Evolutionary conservation across 306 rosid genomes (phyloP), one percentile per base, ranked within the genome.

Genomic region (Inga leiocalycina): DNA sequence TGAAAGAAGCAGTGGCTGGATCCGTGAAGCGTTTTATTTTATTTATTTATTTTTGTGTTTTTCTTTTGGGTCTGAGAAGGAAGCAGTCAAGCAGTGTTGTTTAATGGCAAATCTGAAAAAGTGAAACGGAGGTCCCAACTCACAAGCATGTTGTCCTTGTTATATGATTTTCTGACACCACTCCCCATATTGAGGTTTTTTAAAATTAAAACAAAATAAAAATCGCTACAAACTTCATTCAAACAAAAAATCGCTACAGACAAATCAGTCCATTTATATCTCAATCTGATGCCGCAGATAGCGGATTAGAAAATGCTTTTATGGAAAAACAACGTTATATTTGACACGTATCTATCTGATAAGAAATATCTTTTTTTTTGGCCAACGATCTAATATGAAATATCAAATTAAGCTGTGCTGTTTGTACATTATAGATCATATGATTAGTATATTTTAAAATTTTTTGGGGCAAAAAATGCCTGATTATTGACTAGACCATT

Each of bases 101-200:
- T 70, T 56, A 15, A n/a, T 83, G 75, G 82, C 20, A 39, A 59
- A 22, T 27, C 79, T 78, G 83, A 52, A 67, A 67, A 84, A 79
- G 83, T 30, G 77, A 54, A 74, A 79, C 27, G 54, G 32, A 30
- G 3, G 17, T 74, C 78, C 76, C 84, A 79, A 16, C 15, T 74
- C 77, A 79, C 84, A 79, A 16, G 81, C 80, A 46, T 75, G 82
- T 17, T 83, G 86, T 86, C 84, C 84, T 80, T 76, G 70, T 71
- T 71, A 30, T 30, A 39, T 80, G 83, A 80, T 44, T 80, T 86
- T 80, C 87, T 86, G 89, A 80, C 87, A 83, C 69, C 59, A 32
- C 66, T 0, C 49, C 51, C 10, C 8, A 8, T 14, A 30, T 27
- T 20, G 16, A 15, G 74, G 2, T 4, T 39, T 19, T 56, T 3